Base-by-base conservation (phyloP, 306 rosid genomes). In the Vachellia collinsii region DNA sequence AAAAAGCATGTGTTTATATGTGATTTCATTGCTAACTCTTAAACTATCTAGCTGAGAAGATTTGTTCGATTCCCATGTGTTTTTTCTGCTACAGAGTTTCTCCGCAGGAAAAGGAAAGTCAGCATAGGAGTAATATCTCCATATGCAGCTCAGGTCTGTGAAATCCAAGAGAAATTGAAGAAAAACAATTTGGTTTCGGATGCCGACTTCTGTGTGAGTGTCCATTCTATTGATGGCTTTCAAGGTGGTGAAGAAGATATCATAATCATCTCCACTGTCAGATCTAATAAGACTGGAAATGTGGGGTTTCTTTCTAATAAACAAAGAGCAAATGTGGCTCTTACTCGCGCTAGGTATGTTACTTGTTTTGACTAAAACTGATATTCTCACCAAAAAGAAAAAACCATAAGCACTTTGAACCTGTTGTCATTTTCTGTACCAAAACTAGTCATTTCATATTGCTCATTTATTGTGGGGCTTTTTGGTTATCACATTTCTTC, bases 221-320 rank as follows among this genome's bases (percentile, higher is more conserved):
- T 90, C 43, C 89, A 89, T 7, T 82, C 91, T 7, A 76, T 89
- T 17, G 97, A 89, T 72, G 92, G 92, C 4, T 88, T 91, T 81
- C 97, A 91, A 89, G 94, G 93, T 0, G 91, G 91, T 1, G 92
- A 91, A 43, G 89, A 91, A 65, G 97, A 89, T 67, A 86, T 91
- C 6, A 89, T 89, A 7, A 63, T 82, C 46, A 75, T 73, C 11
- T 88, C 86, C 5, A 83, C 91, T 8, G 92, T 87, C 12, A 86
- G 89, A 71, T 73, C 81, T 1, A 87, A 88, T 64, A 76, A 14
- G 8, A 68, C 42, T 17, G 92, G 90, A 37, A 70, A 75, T 20
- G 79, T 92, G 4, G 92, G 97, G 39, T 90, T 88, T 76, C 87
- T 90, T 74, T 86, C 89, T 1, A 85, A 82, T 36, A 56, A 51